Evolutionary conservation across 225 moss, liverwort and hornwort species (phyloP).

Genomic region (Climacium dendroides): DNA sequence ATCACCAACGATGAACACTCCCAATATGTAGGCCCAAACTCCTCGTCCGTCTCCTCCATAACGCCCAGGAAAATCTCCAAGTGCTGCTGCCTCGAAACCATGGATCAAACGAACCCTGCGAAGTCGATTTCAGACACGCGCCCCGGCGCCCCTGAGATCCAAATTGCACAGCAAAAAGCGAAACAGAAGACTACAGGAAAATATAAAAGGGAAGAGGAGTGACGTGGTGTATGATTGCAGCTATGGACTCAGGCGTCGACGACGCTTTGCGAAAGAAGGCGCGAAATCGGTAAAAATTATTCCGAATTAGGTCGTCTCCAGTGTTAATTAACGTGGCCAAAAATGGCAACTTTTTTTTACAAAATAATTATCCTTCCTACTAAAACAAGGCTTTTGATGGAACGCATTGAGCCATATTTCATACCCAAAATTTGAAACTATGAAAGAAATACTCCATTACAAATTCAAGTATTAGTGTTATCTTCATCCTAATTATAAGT

Average conservation of each 20-base stretch:
- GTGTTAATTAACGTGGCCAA: not conserved
- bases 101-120: not conserved
- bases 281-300: not conserved
- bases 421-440: not conserved
- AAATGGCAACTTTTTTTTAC: too few relatives aligned
- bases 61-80: not conserved
- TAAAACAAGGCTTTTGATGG: not conserved
- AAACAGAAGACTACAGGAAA: not conserved
- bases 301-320: not conserved
- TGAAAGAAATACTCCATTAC: not conserved
- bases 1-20: not conserved
- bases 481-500: not conserved
- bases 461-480: not conserved
- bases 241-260: not conserved
- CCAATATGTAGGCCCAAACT: not conserved
- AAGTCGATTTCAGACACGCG: not conserved
- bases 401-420: not conserved
- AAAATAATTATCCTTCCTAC: not conserved
- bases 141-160: not conserved
- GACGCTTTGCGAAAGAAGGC: not conserved
- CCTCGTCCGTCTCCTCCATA: not conserved
- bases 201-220: not conserved
- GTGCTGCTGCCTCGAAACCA: not conserved
- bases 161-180: not conserved
- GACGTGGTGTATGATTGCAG: not conserved